Conservation (phyloP, 1,284 basidiomycete species). For the Thecaphora thlaspeos region DNA sequence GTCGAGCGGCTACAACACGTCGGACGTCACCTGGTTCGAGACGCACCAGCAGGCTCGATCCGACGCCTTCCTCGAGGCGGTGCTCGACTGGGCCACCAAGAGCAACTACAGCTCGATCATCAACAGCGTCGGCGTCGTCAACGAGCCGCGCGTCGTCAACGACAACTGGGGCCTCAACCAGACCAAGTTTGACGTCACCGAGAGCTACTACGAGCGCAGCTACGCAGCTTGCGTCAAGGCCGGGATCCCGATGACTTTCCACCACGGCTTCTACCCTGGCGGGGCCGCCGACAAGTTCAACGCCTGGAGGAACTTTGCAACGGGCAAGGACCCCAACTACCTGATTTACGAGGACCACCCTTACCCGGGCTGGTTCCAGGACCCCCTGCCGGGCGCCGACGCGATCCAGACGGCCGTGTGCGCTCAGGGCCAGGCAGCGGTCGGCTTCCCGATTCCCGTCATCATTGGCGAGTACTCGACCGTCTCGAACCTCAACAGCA, state of each 20-base stretch:
- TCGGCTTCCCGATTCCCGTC: too few species aligned
- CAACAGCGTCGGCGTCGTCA: constrained; percentile 46
- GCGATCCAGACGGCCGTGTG: too few species aligned
- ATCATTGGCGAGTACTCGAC: too few species aligned
- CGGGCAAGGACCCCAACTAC: too few species aligned
- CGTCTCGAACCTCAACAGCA: too few species aligned
- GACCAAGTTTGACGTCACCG: constrained; percentile 18
- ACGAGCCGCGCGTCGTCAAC: constrained; percentile 44
- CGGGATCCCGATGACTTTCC: constrained; percentile 46
- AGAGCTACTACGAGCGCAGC: constrained; percentile 38
- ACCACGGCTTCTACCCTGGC: constrained; percentile 44
- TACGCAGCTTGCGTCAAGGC: constrained; percentile 25
- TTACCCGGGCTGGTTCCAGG: too few species aligned
- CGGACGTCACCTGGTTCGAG: constrained; percentile 38
- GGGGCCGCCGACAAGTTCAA: constrained; percentile 21
- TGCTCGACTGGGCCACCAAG: constrained; percentile 36
- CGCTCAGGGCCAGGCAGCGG: too few species aligned
- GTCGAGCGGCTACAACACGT: constrained; percentile 52
- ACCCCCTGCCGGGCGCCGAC: too few species aligned
- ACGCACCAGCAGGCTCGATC: constrained; percentile 41
- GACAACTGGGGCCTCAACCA: constrained; percentile 23
- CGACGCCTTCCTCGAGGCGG: constrained; percentile 33
- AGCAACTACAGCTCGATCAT: constrained; percentile 51
- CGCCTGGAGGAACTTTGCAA: constrained; percentile 41
- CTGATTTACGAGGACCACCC: too few species aligned